Percentiles rank a stretch among this genome's conserved stretches.
Conservation (phyloP, 2,329 filamentous ascomycete genomes). For the Aspergillus awamori region DNA sequence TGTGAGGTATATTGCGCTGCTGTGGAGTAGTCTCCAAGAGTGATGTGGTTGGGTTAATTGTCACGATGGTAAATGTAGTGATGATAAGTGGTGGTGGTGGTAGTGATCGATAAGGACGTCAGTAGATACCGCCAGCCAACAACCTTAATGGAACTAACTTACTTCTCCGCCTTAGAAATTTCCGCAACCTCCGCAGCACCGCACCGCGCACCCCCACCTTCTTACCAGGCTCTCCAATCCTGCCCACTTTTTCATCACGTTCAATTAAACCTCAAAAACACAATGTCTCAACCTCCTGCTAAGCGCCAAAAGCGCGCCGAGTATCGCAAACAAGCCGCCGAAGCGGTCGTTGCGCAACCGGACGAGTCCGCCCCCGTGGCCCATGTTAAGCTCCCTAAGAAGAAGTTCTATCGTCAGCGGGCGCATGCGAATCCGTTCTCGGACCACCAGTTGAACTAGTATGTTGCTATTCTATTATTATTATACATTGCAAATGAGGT, state of each 20-base stretch:
- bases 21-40: not conserved
- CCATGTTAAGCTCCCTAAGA: conserved; percentile 72
- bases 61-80: not conserved
- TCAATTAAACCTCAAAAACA: not conserved
- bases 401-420: conserved; percentile 94
- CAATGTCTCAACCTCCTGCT: conserved; percentile 14
- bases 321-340: conserved; percentile 59
- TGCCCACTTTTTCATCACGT: not conserved
- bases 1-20: not conserved
- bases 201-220: not conserved
- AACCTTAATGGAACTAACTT: too few relatives aligned
- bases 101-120: not conserved
- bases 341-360: conserved; percentile 25
- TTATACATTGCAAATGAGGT: too few relatives aligned
- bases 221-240: not conserved
- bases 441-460: conserved; percentile 89
- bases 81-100: not conserved
- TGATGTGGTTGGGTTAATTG: too few relatives aligned
- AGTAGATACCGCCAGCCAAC: conserved; percentile 2
- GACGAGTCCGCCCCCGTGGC: conserved; percentile 31
- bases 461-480: conserved; percentile 40
- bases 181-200: not conserved
- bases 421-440: conserved; percentile 98
- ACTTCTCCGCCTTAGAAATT: conserved; percentile 7
- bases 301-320: conserved; percentile 62